Evolutionary conservation across 305 asterid genomes (phyloP).

Genomic region (Plantago rigida): DNA sequence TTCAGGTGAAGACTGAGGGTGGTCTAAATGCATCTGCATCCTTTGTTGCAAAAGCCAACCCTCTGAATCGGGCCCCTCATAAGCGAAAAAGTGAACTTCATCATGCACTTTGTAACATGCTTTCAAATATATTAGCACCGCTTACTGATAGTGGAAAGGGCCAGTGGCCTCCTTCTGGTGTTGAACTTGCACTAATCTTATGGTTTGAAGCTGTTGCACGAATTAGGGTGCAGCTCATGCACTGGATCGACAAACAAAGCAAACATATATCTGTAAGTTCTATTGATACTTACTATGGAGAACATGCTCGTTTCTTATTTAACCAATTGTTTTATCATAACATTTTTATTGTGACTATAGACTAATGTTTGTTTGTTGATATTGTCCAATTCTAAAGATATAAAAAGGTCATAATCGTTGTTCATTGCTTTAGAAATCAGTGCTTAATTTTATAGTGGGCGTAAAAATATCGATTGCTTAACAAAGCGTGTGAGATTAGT

Average conservation of each 20-base stretch:
- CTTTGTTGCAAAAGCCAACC: conserved; percentile 97
- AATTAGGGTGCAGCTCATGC: conserved; percentile 78
- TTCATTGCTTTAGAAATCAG: not conserved
- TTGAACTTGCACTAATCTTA: conserved; percentile 89
- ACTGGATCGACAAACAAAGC: conserved; percentile 99
- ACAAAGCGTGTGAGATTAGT: too few species aligned
- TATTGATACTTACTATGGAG: conserved; percentile 15
- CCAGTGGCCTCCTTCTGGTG: conserved; percentile 95
- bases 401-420: too few species aligned
- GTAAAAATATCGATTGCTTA: too few species aligned
- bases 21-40: conserved; percentile 98
- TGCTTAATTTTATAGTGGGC: too few species aligned
- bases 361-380: too few species aligned
- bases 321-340: too few species aligned
- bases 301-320: too few species aligned
- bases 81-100: conserved; percentile 95
- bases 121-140: conserved; percentile 91
- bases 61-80: conserved; percentile 90
- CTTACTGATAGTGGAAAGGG: conserved; percentile 95
- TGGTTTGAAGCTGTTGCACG: conserved; percentile 99
- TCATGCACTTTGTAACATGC: conserved; percentile 99
- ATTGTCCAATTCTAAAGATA: too few species aligned
- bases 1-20: conserved; percentile 96
- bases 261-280: conserved; percentile 89
- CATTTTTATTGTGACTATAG: too few species aligned